phyloP scores from a whole-genome alignment of 257 asterid species.

The Fraxinus anomala region DNA sequence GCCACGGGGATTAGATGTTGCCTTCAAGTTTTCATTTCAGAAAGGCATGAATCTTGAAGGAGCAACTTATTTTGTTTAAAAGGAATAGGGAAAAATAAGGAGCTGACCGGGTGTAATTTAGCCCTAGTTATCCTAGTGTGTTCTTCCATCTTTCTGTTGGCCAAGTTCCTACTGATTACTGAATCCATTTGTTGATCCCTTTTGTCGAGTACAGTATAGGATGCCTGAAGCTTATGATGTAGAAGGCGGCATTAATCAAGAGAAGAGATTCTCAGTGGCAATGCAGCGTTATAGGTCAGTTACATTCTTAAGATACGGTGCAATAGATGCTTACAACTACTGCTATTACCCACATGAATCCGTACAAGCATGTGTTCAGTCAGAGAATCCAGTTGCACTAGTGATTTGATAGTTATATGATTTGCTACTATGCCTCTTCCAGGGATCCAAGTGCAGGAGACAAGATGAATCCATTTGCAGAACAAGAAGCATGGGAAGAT shows the following conservation, averaged over 20 bases:
- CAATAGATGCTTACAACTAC: background rate
- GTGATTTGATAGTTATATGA: conserved; percentile 21
- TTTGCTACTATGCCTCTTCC: conserved; percentile 25
- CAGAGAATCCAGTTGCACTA: background rate
- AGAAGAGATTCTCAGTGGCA: conserved; percentile 56
- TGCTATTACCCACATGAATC: conserved; percentile 9
- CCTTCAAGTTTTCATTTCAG: background rate
- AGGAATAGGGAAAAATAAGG: background rate
- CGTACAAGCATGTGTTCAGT: background rate
- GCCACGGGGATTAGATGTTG: background rate
- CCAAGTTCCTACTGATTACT: background rate
- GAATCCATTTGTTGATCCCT: conserved; percentile 2
- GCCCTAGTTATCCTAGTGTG: conserved; percentile 11
- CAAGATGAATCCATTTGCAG: conserved; percentile 98
- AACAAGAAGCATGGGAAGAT: conserved; percentile 99
- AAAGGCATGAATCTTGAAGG: background rate
- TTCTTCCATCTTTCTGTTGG: conserved; percentile 13
- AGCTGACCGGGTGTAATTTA: conserved; percentile 10
- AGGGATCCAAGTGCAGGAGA: conserved; percentile 81
- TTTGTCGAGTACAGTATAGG: conserved; percentile 59
- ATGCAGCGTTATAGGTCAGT: conserved; percentile 48
- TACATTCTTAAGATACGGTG: background rate
- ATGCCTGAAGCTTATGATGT: conserved; percentile 72
- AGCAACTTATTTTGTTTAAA: background rate
- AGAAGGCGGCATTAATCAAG: conserved; percentile 60